Base-by-base conservation (phyloP, 306 rosid genomes). In the Dalbergia oliveri region DNA sequence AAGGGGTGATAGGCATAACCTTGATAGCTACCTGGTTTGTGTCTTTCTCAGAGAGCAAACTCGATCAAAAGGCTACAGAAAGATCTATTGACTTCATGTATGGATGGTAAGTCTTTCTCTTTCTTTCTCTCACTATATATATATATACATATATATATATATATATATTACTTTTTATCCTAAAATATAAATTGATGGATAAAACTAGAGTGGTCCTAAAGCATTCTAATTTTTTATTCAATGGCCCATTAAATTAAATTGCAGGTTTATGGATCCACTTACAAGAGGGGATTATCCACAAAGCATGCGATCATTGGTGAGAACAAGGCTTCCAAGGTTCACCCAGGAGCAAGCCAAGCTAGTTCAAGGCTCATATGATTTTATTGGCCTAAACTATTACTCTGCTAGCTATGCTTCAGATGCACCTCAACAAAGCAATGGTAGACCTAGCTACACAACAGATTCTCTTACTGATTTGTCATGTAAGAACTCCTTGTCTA, bases 321-420 rank as follows among this genome's bases (percentile, higher is more conserved):
- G 89, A 69, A 10, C 79, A 12, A 49, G 93, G 67, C 34, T 90
- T 19, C 97, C 93, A 4, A 86, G 64, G 33, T 92, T 90, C 53
- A 72, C 89, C 0, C 19, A 77, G 43, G 76, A 78, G 6, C 79
- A 92, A 79, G 60, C 89, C 0, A 53, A 0, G n/a, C 57, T 58
- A 4, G 16, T 92, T 0, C 84, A n/a, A 45, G 92, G 85, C 18
- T 90, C 97, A 4, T 85, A 78, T 35, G 94, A 92, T 73, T 90
- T 92, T 71, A 31, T 92, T 51, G 94, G 94, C 39, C 8, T 92
- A 2, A 91, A 92, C 50, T 88, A 90, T 51, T 90, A 92, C 64
- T 59, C 89, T 11, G 1, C 89, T 9, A 56, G 26, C 6, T 92
- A 85, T 66, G 88, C 72, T 26, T 39, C 76, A 19, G 35, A 90